phyloP scores from a whole-genome alignment of 345 rosid species.

The Mallotus nudiflorus region DNA sequence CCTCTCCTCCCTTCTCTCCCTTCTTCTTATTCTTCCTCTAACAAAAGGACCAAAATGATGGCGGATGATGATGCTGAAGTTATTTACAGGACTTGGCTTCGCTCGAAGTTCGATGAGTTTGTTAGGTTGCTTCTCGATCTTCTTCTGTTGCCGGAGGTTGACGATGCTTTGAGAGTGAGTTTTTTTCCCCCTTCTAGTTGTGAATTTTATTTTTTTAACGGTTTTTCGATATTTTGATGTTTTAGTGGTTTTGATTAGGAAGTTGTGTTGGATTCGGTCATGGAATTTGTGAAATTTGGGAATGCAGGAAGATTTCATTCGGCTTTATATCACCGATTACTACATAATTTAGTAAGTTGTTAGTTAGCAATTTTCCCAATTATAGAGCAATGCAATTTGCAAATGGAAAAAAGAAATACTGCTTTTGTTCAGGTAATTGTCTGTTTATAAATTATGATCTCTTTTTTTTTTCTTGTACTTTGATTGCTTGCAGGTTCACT shows the following conservation, averaged over 20 bases:
- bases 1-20: constrained; percentile 80
- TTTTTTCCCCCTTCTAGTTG: not conserved
- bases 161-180: constrained; percentile 57
- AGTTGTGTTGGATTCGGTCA: constrained; percentile 68
- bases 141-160: constrained; percentile 44
- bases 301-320: constrained; percentile 71
- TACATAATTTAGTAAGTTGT: constrained; percentile 66
- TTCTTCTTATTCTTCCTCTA: constrained; percentile 30
- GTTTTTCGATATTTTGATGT: not conserved
- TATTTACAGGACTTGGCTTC: constrained; percentile 73
- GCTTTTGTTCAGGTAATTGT: no score
- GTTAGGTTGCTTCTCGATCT: constrained; percentile 50
- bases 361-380: not conserved
- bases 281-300: constrained; percentile 77
- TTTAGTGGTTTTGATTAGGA: constrained; percentile 41
- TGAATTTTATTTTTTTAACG: not conserved
- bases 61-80: constrained; percentile 37
- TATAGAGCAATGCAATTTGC: no score
- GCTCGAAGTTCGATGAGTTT: constrained; percentile 77
- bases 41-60: not conserved
- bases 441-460: not conserved
- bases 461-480: not conserved
- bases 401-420: no score
- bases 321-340: constrained; percentile 64
- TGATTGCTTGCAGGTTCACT: constrained; percentile 49